A percentile compares a stretch with the other conserved stretches of the same genome.
Conservation (phyloP, 495 filamentous ascomycete genomes). For the Hypoxylon lienhwacheense region DNA sequence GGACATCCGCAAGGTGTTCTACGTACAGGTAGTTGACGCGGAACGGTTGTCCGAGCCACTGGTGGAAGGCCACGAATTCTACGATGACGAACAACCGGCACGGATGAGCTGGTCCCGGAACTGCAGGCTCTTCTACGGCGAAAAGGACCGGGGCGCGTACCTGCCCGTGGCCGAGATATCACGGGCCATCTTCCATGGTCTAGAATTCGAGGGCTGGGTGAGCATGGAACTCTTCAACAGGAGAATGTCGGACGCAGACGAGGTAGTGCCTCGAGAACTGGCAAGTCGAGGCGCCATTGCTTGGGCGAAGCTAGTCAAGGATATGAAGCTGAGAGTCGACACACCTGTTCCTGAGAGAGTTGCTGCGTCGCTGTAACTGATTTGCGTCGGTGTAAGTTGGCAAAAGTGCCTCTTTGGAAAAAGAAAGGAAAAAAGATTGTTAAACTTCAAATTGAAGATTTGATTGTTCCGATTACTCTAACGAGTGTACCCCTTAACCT, state of each 20-base stretch:
- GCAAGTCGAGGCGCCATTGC: slow-evolving; percentile 63
- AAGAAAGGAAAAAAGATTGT: too few relatives aligned
- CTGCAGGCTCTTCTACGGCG: slow-evolving; percentile 73
- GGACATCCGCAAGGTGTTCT: slow-evolving; percentile 72
- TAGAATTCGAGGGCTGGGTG: slow-evolving; percentile 76
- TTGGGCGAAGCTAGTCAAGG: slow-evolving; percentile 62
- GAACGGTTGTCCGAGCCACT: slow-evolving; percentile 64
- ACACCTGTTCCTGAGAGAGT: slow-evolving; percentile 36
- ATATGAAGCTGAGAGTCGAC: slow-evolving; percentile 55
- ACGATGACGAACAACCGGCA: slow-evolving; percentile 61
- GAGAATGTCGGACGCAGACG: slow-evolving; percentile 56
- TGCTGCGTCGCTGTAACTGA: slow-evolving; percentile 36
- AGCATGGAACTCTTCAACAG: slow-evolving; percentile 77
- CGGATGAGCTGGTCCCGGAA: slow-evolving; percentile 85
- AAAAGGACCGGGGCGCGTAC: slow-evolving; percentile 70
- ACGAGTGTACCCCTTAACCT: too few relatives aligned
- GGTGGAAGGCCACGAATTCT: slow-evolving; percentile 63
- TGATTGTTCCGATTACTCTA: too few relatives aligned
- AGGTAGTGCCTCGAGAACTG: slow-evolving; percentile 61
- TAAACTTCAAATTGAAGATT: too few relatives aligned
- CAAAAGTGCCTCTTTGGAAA: too few relatives aligned
- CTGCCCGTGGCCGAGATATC: slow-evolving; percentile 68
- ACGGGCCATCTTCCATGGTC: slow-evolving; percentile 60
- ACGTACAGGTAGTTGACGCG: slow-evolving; percentile 78
- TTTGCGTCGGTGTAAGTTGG: too few relatives aligned